Evolutionary conservation across 1,139 yeast species (phyloP).

Genomic region (Taiozyma sp.): DNA sequence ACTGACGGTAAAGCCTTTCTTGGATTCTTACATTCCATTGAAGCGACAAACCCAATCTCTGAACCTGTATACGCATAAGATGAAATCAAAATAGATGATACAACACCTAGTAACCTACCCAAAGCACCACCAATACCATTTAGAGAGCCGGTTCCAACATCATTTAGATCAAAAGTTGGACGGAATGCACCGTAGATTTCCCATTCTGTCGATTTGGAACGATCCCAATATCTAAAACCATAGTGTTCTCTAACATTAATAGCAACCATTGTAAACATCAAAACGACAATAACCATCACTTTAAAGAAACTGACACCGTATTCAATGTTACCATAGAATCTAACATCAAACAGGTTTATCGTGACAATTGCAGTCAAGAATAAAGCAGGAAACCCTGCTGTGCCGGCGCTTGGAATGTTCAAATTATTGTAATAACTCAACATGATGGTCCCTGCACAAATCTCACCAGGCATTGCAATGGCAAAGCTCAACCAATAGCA

Average conservation of each 20-base stretch:
- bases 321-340: constrained; percentile 75
- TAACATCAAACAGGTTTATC: constrained; percentile 59
- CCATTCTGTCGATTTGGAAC: constrained; percentile 43
- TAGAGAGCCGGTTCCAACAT: constrained; percentile 40
- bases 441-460: constrained; percentile 76
- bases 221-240: constrained; percentile 68
- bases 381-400: constrained; percentile 67
- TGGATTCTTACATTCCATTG: constrained; percentile 83
- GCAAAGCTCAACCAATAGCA: constrained; percentile 73
- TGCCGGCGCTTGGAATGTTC: constrained; percentile 44
- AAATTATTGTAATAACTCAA: constrained; percentile 58
- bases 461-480: constrained; percentile 73
- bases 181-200: constrained; percentile 68
- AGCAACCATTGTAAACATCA: constrained; percentile 63
- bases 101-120: constrained; percentile 62
- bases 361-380: constrained; percentile 43
- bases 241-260: constrained; percentile 50
- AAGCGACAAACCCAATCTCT: constrained; percentile 79
- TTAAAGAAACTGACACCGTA: constrained; percentile 58
- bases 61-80: constrained; percentile 78
- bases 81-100: constrained; percentile 61
- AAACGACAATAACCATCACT: constrained; percentile 45
- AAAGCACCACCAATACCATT: constrained; percentile 55
- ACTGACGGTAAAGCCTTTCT: constrained; percentile 76
- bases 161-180: constrained; percentile 58